Base-by-base conservation (phyloP, 2,329 filamentous ascomycete species). In the Fusarium abutilonis region DNA sequence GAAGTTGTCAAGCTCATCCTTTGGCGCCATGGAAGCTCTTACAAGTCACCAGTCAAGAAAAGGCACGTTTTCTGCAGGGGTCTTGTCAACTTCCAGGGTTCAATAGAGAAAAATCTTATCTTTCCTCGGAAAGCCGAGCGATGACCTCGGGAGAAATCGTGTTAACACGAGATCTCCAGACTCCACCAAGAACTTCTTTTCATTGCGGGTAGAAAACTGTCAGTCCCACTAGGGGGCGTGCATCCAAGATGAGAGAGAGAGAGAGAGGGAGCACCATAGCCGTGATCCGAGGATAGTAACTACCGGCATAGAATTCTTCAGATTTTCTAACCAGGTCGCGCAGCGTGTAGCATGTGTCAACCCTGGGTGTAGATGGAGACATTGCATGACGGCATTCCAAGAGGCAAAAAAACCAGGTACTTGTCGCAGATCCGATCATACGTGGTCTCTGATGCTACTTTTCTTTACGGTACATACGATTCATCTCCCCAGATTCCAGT, bases 261-360 rank as follows among this genome's bases (percentile, higher is more conserved):
- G 28, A 9, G 3, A 29, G 26, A 28, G 26, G 26, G 28, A 29
- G 28, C 28, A 9, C 28, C 66, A 68, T 52, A 64, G 64, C 67
- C 67, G 56, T 70, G 60, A 56, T 19, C 67, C 67, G 67, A 69
- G 53, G 52, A 48, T 31, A 40, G 32, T 53, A 51, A 61, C 60
- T 69, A 49, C 64, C 67, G 62, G 60, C 51, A 42, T 52, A 23
- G 34, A 38, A 28, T 44, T 35, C 38, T 14, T 61, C 8, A 8
- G 23, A 26, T 52, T 48, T 50, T 40, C 34, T 41, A 17, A 41
- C 28, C 43, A 23, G 13, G 39, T 38, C 52, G 45, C 47, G 21
- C 6, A 23, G 4, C 21, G 21, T 23, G 23, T 26, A 26, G 6
- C 23, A 38, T 47, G 26, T 23, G 9, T n/a, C 34, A 57, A 51